Evolutionary conservation across 371 early-diverging fungal genomes (phyloP).

Genomic region (Apophysomyces variabilis): DNA sequence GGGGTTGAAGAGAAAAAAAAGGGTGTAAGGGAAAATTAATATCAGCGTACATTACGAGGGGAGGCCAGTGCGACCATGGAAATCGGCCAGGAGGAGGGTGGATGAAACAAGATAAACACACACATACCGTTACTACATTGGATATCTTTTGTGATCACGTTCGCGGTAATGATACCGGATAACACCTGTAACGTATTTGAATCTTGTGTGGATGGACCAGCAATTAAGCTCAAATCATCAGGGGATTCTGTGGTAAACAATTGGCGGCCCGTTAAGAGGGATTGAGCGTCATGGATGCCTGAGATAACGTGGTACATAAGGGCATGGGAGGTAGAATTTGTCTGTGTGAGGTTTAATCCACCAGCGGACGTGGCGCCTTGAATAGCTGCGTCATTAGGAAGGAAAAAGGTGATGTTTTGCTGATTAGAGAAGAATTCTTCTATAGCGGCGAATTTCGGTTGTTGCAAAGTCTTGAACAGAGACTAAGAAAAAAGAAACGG

Average conservation of each 20-base stretch:
- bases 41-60: neutral
- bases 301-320: conserved; percentile 20
- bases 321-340: conserved; percentile 20
- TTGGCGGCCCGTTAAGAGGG: neutral
- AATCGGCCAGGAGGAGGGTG: neutral
- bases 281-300: conserved; percentile 7
- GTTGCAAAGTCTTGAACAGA: neutral
- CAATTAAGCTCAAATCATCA: conserved; percentile 8
- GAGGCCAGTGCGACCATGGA: neutral
- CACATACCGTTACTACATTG: conserved; percentile 34
- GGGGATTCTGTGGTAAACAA: conserved; percentile 16
- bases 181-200: conserved; percentile 16
- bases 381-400: conserved; percentile 17
- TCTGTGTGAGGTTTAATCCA: conserved; percentile 15
- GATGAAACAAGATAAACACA: neutral
- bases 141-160: conserved; percentile 22
- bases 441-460: conserved; percentile 1
- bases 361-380: conserved; percentile 5
- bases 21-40: neutral
- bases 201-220: conserved; percentile 17
- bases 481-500: neutral
- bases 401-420: conserved; percentile 13
- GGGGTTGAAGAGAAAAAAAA: neutral
- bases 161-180: conserved; percentile 26
- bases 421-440: neutral